A percentile compares a stretch with the other conserved stretches of the same genome.
phyloP scores from a whole-genome alignment of 805 yeast genomes.

The Tetrapisispora taiwanensis region DNA sequence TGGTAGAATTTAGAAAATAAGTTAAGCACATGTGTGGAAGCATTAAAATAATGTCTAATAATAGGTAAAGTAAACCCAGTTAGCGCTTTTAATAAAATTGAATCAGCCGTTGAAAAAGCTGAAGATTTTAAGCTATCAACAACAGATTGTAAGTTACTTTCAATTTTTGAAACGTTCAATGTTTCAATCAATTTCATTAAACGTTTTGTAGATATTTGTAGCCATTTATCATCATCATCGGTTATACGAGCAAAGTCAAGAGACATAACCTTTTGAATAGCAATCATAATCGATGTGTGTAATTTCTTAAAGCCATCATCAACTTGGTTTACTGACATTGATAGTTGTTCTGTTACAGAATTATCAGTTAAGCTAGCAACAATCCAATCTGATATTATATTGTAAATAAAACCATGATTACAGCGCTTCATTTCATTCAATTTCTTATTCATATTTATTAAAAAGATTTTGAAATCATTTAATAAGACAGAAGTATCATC shows the following conservation, averaged over 20 bases:
- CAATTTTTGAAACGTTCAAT: conserved; percentile 33
- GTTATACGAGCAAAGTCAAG: conserved; percentile 27
- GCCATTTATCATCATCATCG: conserved; percentile 62
- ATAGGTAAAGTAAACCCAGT: conserved; percentile 53
- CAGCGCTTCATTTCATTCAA: conserved; percentile 30
- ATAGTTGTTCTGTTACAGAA: background rate
- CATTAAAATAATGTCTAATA: conserved; percentile 44
- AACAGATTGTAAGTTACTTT: conserved; percentile 29
- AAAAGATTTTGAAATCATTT: conserved; percentile 19
- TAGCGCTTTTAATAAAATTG: conserved; percentile 37
- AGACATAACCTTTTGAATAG: conserved; percentile 51
- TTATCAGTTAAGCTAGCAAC: conserved; percentile 4
- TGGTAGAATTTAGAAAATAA: conserved; percentile 41
- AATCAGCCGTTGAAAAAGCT: conserved; percentile 32
- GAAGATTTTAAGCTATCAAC: conserved; percentile 28
- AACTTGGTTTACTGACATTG: conserved; percentile 22
- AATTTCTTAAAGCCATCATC: conserved; percentile 43
- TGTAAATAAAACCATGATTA: conserved; percentile 37
- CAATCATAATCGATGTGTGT: conserved; percentile 50
- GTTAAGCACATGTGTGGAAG: conserved; percentile 36
- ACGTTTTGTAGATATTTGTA: conserved; percentile 39
- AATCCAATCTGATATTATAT: conserved; percentile 41
- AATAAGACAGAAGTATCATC: conserved; percentile 3
- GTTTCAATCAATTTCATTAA: conserved; percentile 34
- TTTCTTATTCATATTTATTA: conserved; percentile 18